phyloP scores from a whole-genome alignment of 352 stramenopile species.

The Phytophthora megakarya region DNA sequence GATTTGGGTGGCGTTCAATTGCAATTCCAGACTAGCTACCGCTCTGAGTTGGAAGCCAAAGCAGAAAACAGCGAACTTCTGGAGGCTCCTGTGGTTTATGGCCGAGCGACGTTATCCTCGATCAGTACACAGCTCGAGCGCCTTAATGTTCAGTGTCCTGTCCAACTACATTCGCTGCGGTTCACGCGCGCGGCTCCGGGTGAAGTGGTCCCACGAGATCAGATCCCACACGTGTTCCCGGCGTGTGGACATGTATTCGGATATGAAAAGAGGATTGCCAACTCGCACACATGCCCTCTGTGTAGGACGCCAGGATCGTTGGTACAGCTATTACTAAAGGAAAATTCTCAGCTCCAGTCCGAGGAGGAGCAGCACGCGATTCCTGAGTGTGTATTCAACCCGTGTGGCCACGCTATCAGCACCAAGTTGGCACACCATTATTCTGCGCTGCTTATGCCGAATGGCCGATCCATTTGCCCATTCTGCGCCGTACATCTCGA shows the following conservation, averaged over 20 bases:
- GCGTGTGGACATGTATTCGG: constrained; percentile 84
- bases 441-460: constrained; percentile 67
- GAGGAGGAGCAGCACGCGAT: constrained; percentile 59
- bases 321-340: constrained; percentile 73
- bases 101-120: constrained; percentile 44
- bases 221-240: constrained; percentile 77
- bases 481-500: constrained; percentile 82
- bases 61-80: constrained; percentile 29
- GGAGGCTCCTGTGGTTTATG: constrained; percentile 40
- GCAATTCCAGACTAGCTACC: constrained; percentile 65
- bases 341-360: constrained; percentile 75
- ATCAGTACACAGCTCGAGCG: constrained; percentile 68
- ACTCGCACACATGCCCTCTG: constrained; percentile 61
- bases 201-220: constrained; percentile 54
- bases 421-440: constrained; percentile 67
- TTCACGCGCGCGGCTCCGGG: constrained; percentile 48
- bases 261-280: constrained; percentile 72
- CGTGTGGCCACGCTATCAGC: constrained; percentile 82
- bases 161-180: constrained; percentile 70
- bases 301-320: constrained; percentile 68
- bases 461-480: constrained; percentile 76
- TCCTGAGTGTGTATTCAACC: constrained; percentile 83
- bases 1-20: constrained; percentile 79
- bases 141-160: constrained; percentile 77
- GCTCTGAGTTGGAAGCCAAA: constrained; percentile 30